A percentile compares a stretch with the other conserved stretches of the same genome.
Evolutionary conservation across 2,329 filamentous ascomycete species (phyloP).

Genomic region (Ophiostoma montium): DNA sequence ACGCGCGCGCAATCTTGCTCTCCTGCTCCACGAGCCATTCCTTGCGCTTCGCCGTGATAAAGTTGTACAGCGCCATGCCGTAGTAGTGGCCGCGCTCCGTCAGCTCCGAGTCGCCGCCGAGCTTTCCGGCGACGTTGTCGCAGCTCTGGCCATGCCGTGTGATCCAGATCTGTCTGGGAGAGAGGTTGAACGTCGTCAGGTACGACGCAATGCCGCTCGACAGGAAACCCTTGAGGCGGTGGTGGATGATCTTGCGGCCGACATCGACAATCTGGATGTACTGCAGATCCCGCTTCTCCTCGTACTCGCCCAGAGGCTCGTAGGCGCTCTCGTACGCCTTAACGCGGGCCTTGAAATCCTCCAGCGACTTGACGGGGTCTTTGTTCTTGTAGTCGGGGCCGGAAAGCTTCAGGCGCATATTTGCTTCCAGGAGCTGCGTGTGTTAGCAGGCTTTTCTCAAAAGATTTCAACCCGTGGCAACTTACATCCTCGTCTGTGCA

Average conservation of each 20-base stretch:
- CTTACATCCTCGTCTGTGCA: conserved; percentile 55
- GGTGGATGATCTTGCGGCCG: conserved; percentile 81
- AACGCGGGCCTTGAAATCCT: conserved; percentile 86
- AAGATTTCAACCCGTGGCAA: conserved; percentile 19
- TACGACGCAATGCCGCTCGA: conserved; percentile 89
- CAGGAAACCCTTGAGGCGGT: conserved; percentile 82
- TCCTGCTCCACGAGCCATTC: conserved; percentile 76
- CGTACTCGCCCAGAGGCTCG: conserved; percentile 75
- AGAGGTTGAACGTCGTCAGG: conserved; percentile 90
- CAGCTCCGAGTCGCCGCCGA: conserved; percentile 79
- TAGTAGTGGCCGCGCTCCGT: conserved; percentile 71
- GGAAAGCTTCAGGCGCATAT: conserved; percentile 92
- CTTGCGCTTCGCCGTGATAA: conserved; percentile 67
- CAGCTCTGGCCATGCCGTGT: conserved; percentile 84
- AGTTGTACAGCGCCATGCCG: conserved; percentile 62
- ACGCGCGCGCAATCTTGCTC: conserved; percentile 58
- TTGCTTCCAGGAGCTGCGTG: conserved; percentile 63
- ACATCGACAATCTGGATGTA: conserved; percentile 99
- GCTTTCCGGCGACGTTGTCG: conserved; percentile 77
- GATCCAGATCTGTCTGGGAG: conserved; percentile 94
- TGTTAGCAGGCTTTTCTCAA: neutral
- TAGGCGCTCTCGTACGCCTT: conserved; percentile 91
- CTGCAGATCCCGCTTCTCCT: conserved; percentile 80
- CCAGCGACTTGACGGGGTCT: conserved; percentile 70
- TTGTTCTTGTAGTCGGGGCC: conserved; percentile 94